These are phyloP conservation scores for Alternaria sp. DNA, from an alignment of 2,329 filamentous ascomycete species.

Conservation along the genomic window DNA sequence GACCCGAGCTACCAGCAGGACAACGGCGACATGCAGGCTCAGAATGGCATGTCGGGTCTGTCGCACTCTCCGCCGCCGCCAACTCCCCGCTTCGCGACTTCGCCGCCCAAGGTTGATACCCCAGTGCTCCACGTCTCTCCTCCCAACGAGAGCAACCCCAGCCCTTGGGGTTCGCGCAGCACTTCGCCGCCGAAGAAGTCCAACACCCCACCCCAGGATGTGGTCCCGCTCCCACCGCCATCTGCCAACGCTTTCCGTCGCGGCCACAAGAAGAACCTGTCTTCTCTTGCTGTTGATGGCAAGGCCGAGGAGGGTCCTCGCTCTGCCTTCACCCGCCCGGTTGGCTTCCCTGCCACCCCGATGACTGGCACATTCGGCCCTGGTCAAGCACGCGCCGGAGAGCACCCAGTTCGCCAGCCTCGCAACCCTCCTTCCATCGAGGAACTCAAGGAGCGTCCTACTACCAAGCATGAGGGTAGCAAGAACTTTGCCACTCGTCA, in stretches of 20 bases:
- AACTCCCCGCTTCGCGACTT: slow-evolving; percentile 46
- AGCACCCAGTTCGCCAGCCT: slow-evolving; percentile 92
- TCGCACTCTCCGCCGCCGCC: slow-evolving; percentile 58
- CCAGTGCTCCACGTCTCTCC: slow-evolving; percentile 81
- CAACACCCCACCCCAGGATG: slow-evolving; percentile 72
- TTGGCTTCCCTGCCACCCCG: slow-evolving; percentile 78
- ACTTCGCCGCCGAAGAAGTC: slow-evolving; percentile 67
- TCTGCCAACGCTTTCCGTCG: slow-evolving; percentile 92
- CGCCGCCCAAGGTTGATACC: slow-evolving; percentile 48
- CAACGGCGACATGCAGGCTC: slow-evolving; percentile 21
- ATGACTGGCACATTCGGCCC: slow-evolving; percentile 87
- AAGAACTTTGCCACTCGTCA: slow-evolving; percentile 95
- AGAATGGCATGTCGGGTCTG: slow-evolving; percentile 39
- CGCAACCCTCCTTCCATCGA: slow-evolving; percentile 90
- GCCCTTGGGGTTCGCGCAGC: slow-evolving; percentile 64
- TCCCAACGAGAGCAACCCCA: slow-evolving; percentile 65
- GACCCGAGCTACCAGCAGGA: slow-evolving; percentile 67
- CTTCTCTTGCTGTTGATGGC: slow-evolving; percentile 68
- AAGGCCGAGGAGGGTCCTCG: slow-evolving; percentile 73
- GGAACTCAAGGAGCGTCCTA: slow-evolving; percentile 87
- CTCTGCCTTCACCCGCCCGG: slow-evolving; percentile 63
- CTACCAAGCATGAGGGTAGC: slow-evolving; percentile 91
- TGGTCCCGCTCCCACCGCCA: slow-evolving; percentile 79
- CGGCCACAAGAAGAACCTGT: slow-evolving; percentile 83
- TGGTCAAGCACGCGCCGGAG: slow-evolving; percentile 88